phyloP scores from a whole-genome alignment of 2,329 filamentous ascomycete species.

The Epichloe coenophiala region DNA sequence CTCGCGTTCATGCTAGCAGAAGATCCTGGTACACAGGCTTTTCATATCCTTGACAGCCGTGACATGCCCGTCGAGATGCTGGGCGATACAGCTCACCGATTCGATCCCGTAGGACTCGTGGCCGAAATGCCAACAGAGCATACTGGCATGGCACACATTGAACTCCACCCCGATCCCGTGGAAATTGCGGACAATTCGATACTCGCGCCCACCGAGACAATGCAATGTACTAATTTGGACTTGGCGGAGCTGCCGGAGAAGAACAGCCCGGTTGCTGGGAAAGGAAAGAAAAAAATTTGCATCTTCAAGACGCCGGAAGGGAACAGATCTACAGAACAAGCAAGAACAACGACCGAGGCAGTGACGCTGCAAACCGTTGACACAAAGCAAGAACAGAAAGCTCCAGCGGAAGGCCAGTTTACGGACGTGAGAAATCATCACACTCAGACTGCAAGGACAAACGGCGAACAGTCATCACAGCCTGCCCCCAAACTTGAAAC shows the following conservation, averaged over 20 bases:
- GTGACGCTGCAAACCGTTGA: neutral
- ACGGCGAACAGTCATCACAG: neutral
- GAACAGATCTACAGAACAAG: neutral
- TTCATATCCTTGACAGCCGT: slow-evolving; percentile 22
- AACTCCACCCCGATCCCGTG: slow-evolving; percentile 29
- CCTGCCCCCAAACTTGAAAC: neutral
- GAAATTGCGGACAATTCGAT: slow-evolving; percentile 29
- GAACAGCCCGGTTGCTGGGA: slow-evolving; percentile 14
- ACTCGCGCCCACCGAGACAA: slow-evolving; percentile 22
- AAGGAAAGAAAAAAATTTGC: neutral
- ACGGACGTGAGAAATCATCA: neutral
- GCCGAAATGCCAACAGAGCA: slow-evolving; percentile 34
- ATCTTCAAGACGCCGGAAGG: slow-evolving; percentile 7
- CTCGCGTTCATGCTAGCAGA: neutral
- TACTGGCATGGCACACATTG: slow-evolving; percentile 26
- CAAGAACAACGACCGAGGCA: neutral
- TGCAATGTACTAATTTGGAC: slow-evolving; percentile 6
- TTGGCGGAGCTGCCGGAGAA: slow-evolving; percentile 27
- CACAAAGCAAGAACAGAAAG: neutral
- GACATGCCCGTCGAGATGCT: slow-evolving; percentile 16
- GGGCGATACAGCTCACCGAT: slow-evolving; percentile 11
- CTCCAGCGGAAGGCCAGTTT: neutral
- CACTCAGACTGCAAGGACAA: neutral
- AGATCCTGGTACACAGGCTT: slow-evolving; percentile 4
- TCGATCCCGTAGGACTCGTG: slow-evolving; percentile 29